Base-by-base conservation (phyloP, 352 stramenopile species). In the Salisapilia sapeloensis region DNA sequence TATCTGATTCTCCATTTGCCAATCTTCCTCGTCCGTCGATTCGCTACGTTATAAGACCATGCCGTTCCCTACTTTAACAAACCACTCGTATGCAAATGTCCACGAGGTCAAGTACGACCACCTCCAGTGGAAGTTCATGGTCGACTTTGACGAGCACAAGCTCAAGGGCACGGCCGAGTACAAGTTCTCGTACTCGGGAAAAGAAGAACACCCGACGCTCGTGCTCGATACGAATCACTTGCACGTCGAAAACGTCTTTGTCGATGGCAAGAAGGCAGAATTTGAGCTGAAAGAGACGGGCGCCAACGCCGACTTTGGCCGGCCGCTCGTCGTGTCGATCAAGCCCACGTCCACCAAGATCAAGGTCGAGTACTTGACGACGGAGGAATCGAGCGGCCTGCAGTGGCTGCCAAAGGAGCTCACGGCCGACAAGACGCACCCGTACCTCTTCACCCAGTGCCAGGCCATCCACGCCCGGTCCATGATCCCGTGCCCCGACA, bases 401-500 rank as follows among this genome's bases (percentile, higher is more conserved):
- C 85, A 96, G 43, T 97, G 84, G 83, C 70, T 97, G 9, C 55
- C 58, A 5, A 92, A 93, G 28, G 64, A 82, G 38, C 91, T 97
- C 49, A 98, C 93, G 24, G 81, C 85, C 13, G 89, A 79, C 12
- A 95, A 96, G 50, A 78, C 72, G 29, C 63, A 91, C 40, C 92
- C 93, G 7, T 99, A 97, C 53, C 56, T 96, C 16, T 96, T 96
- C 53, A 96, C 85, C 14, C 86, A 96, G 46, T 92, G 76, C 42
- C 71, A 86, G 25, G 90, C 92, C 4, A 98, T 98, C 50, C 92
- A 98, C 51, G 87, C 89, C 6, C 74, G 94, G 15, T 92, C 67
- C 4, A 59, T 99, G 23, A 35, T 98, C 21, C 94, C 94, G n/a
- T 97, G 90, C 49, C 85, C 95, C 16, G 94, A 98, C 64, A 79